Percentiles rank a stretch among this genome's conserved stretches.
Conservation (phyloP, 257 asterid genomes). For the Solanum phureja region DNA sequence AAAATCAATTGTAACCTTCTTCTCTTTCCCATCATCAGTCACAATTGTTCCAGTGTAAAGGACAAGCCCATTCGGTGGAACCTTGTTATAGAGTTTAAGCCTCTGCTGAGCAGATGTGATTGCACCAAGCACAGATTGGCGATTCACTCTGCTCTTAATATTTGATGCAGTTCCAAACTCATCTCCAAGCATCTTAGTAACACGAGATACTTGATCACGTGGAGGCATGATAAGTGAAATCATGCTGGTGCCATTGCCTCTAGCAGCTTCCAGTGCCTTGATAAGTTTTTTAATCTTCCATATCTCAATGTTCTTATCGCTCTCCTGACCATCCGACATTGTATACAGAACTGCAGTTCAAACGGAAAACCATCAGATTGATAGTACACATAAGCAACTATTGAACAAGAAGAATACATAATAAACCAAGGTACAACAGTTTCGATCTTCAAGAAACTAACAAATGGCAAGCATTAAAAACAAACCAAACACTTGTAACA, state of each 20-base stretch:
- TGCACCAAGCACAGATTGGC: constrained; percentile 15
- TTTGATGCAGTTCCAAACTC: constrained; percentile 12
- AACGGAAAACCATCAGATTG: background rate
- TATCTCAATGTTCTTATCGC: constrained; percentile 7
- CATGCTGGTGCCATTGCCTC: constrained; percentile 17
- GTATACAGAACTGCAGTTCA: background rate
- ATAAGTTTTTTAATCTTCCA: constrained; percentile 11
- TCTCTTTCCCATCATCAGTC: constrained; percentile 13
- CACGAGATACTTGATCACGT: constrained; percentile 10
- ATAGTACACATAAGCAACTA: background rate
- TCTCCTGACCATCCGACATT: constrained; percentile 12
- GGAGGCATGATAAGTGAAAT: constrained; percentile 15
- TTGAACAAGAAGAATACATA: background rate
- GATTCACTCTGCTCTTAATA: constrained; percentile 13
- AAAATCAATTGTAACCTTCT: constrained; percentile 12
- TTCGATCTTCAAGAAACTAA: background rate
- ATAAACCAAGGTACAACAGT: background rate
- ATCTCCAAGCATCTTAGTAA: constrained; percentile 15
- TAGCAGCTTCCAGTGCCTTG: constrained; percentile 13
- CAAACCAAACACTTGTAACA: background rate
- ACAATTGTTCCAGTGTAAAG: constrained; percentile 11
- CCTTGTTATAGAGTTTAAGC: constrained; percentile 9
- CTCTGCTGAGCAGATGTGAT: constrained; percentile 16
- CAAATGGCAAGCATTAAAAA: background rate
- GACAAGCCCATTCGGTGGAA: constrained; percentile 11